phyloP scores from a whole-genome alignment of 148 eudicot species.

The Fagopyrum tataricum region DNA sequence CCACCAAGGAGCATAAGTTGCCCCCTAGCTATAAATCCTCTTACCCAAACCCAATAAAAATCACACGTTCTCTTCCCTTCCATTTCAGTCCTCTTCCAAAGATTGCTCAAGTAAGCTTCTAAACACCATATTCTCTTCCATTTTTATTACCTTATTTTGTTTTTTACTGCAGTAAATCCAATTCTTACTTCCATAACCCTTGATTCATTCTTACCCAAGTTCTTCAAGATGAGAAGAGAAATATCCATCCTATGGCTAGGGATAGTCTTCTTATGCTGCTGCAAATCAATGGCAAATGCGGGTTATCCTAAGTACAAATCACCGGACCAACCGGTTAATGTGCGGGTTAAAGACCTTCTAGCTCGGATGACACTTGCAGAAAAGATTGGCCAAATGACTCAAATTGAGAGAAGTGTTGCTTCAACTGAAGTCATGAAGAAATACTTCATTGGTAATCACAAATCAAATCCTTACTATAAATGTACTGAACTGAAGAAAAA shows the following conservation, averaged over 20 bases:
- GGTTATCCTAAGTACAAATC: constrained; percentile 46
- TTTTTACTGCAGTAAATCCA: background rate
- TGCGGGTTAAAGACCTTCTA: constrained; percentile 50
- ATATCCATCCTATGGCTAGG: background rate
- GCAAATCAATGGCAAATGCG: constrained; percentile 14
- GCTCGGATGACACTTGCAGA: constrained; percentile 56
- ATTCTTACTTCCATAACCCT: background rate
- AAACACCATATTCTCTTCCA: background rate
- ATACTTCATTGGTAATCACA: constrained; percentile 42
- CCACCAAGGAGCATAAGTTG: background rate
- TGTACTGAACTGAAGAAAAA: background rate
- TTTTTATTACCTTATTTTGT: background rate
- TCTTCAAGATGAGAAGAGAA: constrained; percentile 4
- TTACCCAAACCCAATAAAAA: background rate
- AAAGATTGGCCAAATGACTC: constrained; percentile 80
- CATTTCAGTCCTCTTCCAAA: background rate
- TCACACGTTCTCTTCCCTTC: background rate
- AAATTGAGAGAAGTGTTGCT: constrained; percentile 61
- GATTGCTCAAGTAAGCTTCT: background rate
- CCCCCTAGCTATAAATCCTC: background rate
- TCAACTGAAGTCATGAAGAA: constrained; percentile 51
- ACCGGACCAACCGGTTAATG: constrained; percentile 41
- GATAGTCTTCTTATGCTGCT: background rate
- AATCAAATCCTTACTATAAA: background rate
- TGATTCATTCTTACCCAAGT: background rate